These are phyloP conservation scores for Saccharomyces mikatae DNA, from an alignment of 805 yeast species.

Conservation along the genomic window DNA sequence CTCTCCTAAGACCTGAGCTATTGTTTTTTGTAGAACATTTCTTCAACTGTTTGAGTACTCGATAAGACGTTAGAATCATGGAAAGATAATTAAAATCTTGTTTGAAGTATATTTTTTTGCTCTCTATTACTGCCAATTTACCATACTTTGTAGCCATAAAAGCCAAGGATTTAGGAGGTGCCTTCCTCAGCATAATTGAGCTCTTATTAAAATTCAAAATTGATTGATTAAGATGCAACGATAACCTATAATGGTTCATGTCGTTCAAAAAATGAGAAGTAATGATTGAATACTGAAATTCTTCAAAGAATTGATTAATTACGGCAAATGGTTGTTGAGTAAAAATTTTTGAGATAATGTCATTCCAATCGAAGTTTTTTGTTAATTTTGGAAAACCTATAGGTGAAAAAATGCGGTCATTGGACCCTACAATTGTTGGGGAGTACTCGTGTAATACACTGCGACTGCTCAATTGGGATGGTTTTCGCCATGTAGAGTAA, in stretches of 20 bases:
- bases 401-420: not conserved
- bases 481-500: not conserved
- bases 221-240: constrained; percentile 14
- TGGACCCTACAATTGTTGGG: constrained; percentile 14
- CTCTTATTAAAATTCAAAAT: constrained; percentile 14
- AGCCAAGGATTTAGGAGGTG: constrained; percentile 8
- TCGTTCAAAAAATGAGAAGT: constrained; percentile 42
- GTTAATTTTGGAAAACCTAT: not conserved
- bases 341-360: constrained; percentile 8
- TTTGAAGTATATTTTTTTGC: constrained; percentile 2
- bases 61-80: not conserved
- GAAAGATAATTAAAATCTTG: constrained; percentile 6
- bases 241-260: constrained; percentile 25
- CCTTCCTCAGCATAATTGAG: constrained; percentile 2
- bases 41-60: constrained; percentile 2
- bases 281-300: constrained; percentile 42
- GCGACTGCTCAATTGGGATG: not conserved
- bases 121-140: constrained; percentile 3
- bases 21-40: not conserved
- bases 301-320: constrained; percentile 36
- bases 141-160: constrained; percentile 20
- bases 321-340: constrained; percentile 6
- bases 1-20: constrained; percentile 1
- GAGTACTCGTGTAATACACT: constrained; percentile 18
- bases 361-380: constrained; percentile 1